Evolutionary conservation across 2,329 filamentous ascomycete genomes (phyloP).

Genomic region (Exophiala phaeomuriformis): DNA sequence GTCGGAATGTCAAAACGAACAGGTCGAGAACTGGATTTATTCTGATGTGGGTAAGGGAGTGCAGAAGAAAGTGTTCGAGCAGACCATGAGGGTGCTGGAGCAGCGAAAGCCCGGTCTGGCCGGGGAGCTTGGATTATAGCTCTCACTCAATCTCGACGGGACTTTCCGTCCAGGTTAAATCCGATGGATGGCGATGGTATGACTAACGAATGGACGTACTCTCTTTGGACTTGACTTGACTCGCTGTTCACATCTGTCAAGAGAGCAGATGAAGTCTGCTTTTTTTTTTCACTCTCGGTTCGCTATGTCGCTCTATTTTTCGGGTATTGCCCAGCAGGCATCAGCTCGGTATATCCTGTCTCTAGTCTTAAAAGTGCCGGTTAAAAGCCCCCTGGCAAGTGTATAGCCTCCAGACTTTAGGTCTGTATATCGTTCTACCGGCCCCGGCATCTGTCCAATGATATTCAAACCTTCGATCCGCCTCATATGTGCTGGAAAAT

Average conservation of each 20-base stretch:
- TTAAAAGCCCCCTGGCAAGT: no score
- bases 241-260: not conserved
- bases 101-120: constrained; percentile 34
- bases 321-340: no score
- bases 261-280: not conserved
- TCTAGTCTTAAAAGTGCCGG: no score
- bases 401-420: no score
- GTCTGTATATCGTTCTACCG: no score
- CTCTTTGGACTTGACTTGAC: not conserved
- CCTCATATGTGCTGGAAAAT: not conserved
- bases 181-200: not conserved
- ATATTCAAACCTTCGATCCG: not conserved
- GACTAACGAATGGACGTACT: no score
- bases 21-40: constrained; percentile 33
- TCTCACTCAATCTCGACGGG: not conserved
- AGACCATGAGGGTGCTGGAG: constrained; percentile 39
- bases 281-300: not conserved
- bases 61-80: constrained; percentile 39
- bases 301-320: no score
- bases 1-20: constrained; percentile 17
- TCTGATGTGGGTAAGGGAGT: constrained; percentile 34
- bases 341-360: no score
- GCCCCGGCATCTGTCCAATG: no score
- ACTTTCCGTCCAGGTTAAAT: not conserved
- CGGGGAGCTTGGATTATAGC: constrained; percentile 5